Evolutionary conservation across 2,329 filamentous ascomycete genomes (phyloP).

Genomic region (Alternaria metachromatica): DNA sequence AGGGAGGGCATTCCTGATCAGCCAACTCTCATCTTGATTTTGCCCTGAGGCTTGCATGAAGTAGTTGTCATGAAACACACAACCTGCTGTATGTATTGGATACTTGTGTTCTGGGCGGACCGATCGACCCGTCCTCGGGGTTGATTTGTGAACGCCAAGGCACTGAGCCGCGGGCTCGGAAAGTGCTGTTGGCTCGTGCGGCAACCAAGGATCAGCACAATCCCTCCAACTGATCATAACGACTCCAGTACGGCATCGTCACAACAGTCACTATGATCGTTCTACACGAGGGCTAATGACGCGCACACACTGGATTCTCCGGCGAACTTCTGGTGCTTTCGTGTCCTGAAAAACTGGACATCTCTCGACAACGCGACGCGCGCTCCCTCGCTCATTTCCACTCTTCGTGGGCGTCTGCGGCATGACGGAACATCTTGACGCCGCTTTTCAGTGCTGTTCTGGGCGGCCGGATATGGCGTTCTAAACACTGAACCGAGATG

Average conservation of each 20-base stretch:
- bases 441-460: conserved; percentile 10
- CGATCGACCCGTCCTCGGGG: background rate
- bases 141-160: background rate
- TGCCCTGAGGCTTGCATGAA: background rate
- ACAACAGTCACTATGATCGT: background rate
- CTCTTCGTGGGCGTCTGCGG: conserved; percentile 7
- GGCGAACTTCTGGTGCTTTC: background rate
- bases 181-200: background rate
- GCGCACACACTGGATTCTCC: background rate
- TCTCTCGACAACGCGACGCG: background rate
- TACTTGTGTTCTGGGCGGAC: background rate
- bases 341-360: background rate
- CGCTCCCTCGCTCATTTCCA: conserved; percentile 15
- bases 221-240: background rate
- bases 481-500: conserved; percentile 6
- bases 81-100: background rate
- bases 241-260: background rate
- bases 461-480: background rate
- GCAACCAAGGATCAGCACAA: background rate
- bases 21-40: background rate
- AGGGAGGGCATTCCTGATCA: background rate
- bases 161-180: background rate
- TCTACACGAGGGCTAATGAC: background rate
- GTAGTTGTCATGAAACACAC: background rate
- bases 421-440: conserved; percentile 12